These are phyloP conservation scores for Cyclocybe aegerita DNA, from an alignment of 768 basidiomycete genomes.

Conservation along the genomic window DNA sequence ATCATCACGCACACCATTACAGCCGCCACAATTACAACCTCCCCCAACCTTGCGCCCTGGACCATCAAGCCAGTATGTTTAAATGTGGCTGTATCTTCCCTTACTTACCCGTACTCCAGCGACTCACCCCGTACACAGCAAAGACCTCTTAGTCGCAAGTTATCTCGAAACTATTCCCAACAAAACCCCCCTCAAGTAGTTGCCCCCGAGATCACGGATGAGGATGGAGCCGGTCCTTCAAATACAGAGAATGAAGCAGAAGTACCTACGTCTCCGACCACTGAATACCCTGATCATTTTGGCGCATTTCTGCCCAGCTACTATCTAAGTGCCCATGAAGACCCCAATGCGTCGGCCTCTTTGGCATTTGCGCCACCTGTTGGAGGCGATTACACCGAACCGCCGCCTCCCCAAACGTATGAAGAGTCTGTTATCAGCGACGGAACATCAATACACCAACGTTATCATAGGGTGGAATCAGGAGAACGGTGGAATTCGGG, in stretches of 20 bases:
- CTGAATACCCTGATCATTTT: conserved; percentile 22
- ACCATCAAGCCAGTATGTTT: no score
- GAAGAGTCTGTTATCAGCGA: conserved; percentile 10
- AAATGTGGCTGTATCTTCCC: no score
- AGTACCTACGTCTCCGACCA: conserved; percentile 16
- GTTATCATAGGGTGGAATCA: conserved; percentile 9
- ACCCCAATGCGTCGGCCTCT: conserved; percentile 21
- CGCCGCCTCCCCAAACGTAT: conserved; percentile 13
- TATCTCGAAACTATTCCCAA: conserved; percentile 12
- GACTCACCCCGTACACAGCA: background rate
- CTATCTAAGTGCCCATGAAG: conserved; percentile 16
- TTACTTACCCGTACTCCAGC: background rate
- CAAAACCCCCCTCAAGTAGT: background rate
- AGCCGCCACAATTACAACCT: background rate
- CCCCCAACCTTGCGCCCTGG: background rate
- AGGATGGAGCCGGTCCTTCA: conserved; percentile 16
- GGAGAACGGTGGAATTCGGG: conserved; percentile 10
- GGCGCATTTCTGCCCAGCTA: conserved; percentile 19
- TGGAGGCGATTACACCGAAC: conserved; percentile 10
- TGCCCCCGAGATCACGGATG: background rate
- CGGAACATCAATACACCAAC: background rate
- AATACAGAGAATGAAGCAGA: conserved; percentile 5
- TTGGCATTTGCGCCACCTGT: conserved; percentile 13
- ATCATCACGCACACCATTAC: background rate
- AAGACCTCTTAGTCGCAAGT: conserved; percentile 11